phyloP scores from a whole-genome alignment of 148 eudicot species.

The Salicornia ramosissima region DNA sequence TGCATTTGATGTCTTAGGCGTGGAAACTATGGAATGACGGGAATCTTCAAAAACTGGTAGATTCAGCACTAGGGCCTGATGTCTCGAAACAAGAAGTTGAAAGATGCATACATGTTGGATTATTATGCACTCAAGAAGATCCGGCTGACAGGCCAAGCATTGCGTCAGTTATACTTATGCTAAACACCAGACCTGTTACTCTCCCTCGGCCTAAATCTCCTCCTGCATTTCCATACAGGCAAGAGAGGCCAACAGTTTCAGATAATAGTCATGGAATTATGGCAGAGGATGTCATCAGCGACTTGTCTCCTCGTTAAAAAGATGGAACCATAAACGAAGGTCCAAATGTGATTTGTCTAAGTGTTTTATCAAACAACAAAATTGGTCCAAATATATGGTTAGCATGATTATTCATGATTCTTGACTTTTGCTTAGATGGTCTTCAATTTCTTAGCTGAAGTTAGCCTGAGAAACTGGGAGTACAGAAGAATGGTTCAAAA shows the following conservation, averaged over 20 bases:
- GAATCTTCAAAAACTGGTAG: constrained; percentile 9
- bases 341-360: too few species aligned
- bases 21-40: constrained; percentile 22
- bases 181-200: constrained; percentile 13
- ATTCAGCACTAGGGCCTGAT: constrained; percentile 5
- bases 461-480: too few species aligned
- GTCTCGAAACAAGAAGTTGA: constrained; percentile 13
- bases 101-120: constrained; percentile 28
- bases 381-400: too few species aligned
- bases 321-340: neutral
- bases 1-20: constrained; percentile 1
- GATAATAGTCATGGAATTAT: neutral
- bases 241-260: constrained; percentile 1
- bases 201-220: constrained; percentile 14
- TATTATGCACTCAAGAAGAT: constrained; percentile 30
- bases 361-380: too few species aligned
- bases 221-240: constrained; percentile 11
- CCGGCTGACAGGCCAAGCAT: constrained; percentile 26
- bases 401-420: too few species aligned
- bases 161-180: constrained; percentile 25
- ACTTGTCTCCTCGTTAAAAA: constrained; percentile 15
- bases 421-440: too few species aligned
- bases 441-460: too few species aligned
- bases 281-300: constrained; percentile 1
- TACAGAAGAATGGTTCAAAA: too few species aligned